phyloP scores from a whole-genome alignment of 768 basidiomycete genomes.

The Kwoniella shandongensis region DNA sequence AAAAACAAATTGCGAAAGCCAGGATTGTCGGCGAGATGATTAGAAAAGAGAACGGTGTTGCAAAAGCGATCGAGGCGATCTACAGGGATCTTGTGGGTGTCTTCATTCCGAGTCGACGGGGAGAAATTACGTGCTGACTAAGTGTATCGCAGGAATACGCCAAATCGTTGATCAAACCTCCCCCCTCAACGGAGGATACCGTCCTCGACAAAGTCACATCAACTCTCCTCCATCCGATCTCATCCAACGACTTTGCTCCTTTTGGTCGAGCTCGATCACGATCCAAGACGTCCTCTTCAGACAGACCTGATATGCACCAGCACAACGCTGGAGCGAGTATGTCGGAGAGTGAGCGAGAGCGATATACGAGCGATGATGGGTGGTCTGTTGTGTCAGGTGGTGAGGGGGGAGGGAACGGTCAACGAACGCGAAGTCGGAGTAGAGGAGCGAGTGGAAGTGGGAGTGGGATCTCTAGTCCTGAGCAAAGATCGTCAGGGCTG shows the following conservation, averaged over 20 bases:
- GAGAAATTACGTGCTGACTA: neutral
- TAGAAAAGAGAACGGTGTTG: constrained; percentile 86
- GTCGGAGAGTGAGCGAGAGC: neutral
- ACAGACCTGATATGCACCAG: constrained; percentile 1
- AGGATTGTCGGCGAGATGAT: constrained; percentile 82
- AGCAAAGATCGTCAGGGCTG: neutral
- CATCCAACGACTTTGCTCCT: neutral
- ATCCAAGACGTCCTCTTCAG: constrained; percentile 8
- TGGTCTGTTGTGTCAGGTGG: constrained; percentile 21
- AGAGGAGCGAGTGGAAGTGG: neutral
- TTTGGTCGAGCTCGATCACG: constrained; percentile 14
- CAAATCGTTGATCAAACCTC: constrained; percentile 74
- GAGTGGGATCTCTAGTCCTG: constrained; percentile 5
- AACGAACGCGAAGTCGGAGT: constrained; percentile 10
- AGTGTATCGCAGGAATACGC: constrained; percentile 68
- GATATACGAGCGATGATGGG: constrained; percentile 13
- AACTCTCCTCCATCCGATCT: constrained; percentile 23
- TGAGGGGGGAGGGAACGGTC: neutral
- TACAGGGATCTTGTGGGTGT: constrained; percentile 73
- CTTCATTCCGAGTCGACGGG: neutral
- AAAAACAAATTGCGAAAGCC: constrained; percentile 84
- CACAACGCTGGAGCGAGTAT: too few species aligned
- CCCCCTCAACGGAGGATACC: constrained; percentile 13
- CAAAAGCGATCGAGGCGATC: constrained; percentile 87
- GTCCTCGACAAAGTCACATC: constrained; percentile 24